Percentiles rank a stretch among this genome's conserved stretches.
phyloP scores from a whole-genome alignment of 1,284 basidiomycete species.

The Microbotryum scabiosae region DNA sequence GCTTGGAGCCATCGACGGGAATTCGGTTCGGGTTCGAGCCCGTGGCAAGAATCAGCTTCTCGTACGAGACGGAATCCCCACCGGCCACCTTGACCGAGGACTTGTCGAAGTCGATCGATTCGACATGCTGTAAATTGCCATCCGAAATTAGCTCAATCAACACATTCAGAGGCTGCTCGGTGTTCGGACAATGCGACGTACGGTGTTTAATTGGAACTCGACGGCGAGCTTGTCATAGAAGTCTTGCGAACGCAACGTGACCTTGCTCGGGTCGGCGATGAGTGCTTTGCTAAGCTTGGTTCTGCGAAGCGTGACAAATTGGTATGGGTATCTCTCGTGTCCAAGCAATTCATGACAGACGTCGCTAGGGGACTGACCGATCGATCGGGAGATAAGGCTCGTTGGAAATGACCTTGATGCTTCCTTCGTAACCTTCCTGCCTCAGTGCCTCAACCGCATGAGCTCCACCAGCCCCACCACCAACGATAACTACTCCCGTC shows the following conservation, averaged over 20 bases:
- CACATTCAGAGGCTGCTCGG: background rate
- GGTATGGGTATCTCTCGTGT: slow-evolving; percentile 3
- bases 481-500: slow-evolving; percentile 63
- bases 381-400: slow-evolving; percentile 80
- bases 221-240: slow-evolving; percentile 74
- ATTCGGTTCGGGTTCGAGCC: slow-evolving; percentile 49
- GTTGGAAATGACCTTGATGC: slow-evolving; percentile 69
- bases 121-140: slow-evolving; percentile 49
- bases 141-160: background rate
- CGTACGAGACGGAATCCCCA: slow-evolving; percentile 38
- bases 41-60: slow-evolving; percentile 43
- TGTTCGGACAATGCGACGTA: slow-evolving; percentile 39
- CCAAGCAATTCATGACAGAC: slow-evolving; percentile 40
- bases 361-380: slow-evolving; percentile 38
- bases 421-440: slow-evolving; percentile 69
- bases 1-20: slow-evolving; percentile 66
- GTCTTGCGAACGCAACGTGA: slow-evolving; percentile 59
- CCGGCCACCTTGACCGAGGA: slow-evolving; percentile 43
- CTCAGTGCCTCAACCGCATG: slow-evolving; percentile 73
- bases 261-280: slow-evolving; percentile 63
- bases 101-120: slow-evolving; percentile 55
- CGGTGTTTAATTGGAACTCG: slow-evolving; percentile 59
- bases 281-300: slow-evolving; percentile 86
- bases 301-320: slow-evolving; percentile 40
- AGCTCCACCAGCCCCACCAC: slow-evolving; percentile 71